These are phyloP conservation scores for Scutellaria galericulata DNA, from an alignment of 257 asterid species.

Conservation along the genomic window DNA sequence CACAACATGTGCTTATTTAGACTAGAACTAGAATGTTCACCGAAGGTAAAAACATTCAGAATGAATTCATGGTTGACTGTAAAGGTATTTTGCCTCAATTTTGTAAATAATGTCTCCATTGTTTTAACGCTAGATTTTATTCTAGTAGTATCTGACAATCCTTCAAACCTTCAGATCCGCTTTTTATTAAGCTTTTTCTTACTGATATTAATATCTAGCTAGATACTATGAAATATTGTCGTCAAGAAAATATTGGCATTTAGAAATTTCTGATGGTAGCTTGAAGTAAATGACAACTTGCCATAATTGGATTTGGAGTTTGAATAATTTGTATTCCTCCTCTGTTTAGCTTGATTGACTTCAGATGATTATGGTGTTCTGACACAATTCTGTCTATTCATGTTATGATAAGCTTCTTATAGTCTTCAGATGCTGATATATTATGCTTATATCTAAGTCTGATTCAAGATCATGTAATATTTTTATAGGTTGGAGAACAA, in stretches of 20 bases:
- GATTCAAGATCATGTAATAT: slow-evolving; percentile 32
- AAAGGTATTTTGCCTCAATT: slow-evolving; percentile 17
- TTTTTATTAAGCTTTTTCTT: not conserved
- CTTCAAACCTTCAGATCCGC: slow-evolving; percentile 5
- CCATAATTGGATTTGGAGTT: slow-evolving; percentile 16
- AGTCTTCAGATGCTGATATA: slow-evolving; percentile 19
- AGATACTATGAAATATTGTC: slow-evolving; percentile 8
- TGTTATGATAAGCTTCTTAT: slow-evolving; percentile 20
- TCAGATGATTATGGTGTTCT: slow-evolving; percentile 27
- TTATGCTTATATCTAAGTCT: slow-evolving; percentile 32
- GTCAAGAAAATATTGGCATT: slow-evolving; percentile 16
- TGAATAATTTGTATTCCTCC: not conserved
- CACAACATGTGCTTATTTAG: slow-evolving; percentile 17
- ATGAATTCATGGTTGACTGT: not conserved
- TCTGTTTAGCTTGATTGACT: slow-evolving; percentile 25
- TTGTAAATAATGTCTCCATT: slow-evolving; percentile 3
- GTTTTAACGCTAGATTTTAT: not conserved
- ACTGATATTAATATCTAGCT: slow-evolving; percentile 10
- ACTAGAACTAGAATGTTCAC: slow-evolving; percentile 25
- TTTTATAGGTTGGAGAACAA: slow-evolving; percentile 96
- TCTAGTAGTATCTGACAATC: slow-evolving; percentile 19
- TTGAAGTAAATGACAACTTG: slow-evolving; percentile 10
- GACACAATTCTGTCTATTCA: slow-evolving; percentile 13
- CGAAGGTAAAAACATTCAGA: slow-evolving; percentile 1
- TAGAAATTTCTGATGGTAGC: slow-evolving; percentile 2